Evolutionary conservation across 2,329 filamentous ascomycete genomes (phyloP), one percentile per base, ranked within the genome.

Genomic region (Verticillium isaacii): DNA sequence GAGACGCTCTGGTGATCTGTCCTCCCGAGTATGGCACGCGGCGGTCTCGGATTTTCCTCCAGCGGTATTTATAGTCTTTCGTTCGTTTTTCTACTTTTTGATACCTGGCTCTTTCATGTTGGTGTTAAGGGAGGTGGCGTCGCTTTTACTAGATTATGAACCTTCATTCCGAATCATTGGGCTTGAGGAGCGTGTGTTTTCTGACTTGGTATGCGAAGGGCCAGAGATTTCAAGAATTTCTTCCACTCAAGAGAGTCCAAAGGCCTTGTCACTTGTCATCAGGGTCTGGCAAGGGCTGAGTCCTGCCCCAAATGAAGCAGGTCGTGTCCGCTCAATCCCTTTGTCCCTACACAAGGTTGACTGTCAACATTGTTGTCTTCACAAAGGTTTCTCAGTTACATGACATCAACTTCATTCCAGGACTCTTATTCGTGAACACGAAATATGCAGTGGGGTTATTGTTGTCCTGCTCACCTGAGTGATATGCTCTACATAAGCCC

Each of bases 41-140:
- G 60, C 45, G 7, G 29, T 4, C 29, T 8, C 57, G 62, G 14
- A 58, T 62, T 58, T 64, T 62, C 23, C 60, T 62, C 37, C 45
- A 50, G 29, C 39, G 41, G 19, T 36, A 54, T 41, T 54, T 52
- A 32, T 52, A 29, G 32, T 62, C 34, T 11, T n/a, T 60, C 59
- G 32, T 62, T 55, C 50, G 52, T 23, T 59, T 36, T 17, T n/a
- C 25, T 45, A 60, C 34, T n/a, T 41, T 50, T 41, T 62, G 25
- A 56, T 32, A 56, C 34, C 52, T 54, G 37, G 45, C 54, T 23
- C 19, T 57, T 50, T 62, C 41, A 23, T 52, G 36, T 57, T 41
- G 37, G 37, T 41, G 37, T 41, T 41, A 6, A 12, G 37, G 37
- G 37, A 41, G 37, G 37, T 7, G 37, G 37, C 37, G 37, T 41